Conservation (phyloP, 495 filamentous ascomycete species). For the Lentithecium fluviatile region DNA sequence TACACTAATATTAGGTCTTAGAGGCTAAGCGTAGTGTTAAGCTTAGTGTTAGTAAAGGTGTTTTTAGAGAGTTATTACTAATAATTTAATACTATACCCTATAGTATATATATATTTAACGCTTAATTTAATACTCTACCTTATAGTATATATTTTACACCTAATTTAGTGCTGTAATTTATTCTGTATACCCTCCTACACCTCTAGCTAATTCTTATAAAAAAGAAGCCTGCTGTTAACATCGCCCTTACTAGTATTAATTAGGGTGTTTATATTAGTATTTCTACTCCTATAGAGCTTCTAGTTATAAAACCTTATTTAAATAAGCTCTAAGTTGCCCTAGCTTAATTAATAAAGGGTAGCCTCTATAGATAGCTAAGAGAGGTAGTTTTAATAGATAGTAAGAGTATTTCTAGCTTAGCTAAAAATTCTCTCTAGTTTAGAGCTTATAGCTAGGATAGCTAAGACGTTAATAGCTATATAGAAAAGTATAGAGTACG, state of each 20-base stretch:
- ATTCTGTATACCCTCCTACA: background rate
- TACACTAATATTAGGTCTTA: too few relatives aligned
- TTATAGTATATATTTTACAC: background rate
- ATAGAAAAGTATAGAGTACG: background rate
- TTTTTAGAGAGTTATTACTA: background rate
- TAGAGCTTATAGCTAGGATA: background rate
- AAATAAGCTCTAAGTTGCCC: background rate
- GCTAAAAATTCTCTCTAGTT: too few relatives aligned
- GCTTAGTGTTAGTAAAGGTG: background rate
- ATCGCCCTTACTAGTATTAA: background rate
- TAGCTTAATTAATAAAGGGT: background rate
- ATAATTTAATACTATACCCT: background rate
- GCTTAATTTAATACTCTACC: background rate
- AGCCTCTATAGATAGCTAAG: background rate
- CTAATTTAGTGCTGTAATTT: too few relatives aligned
- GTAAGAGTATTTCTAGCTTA: background rate
- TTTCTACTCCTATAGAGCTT: background rate
- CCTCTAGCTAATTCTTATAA: background rate
- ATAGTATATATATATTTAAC: background rate
- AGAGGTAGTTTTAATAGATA: background rate
- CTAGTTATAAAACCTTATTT: background rate
- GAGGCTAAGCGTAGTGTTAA: background rate
- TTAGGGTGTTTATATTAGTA: background rate
- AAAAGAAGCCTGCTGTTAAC: background rate
- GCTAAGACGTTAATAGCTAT: background rate